Conservation (phyloP, 1,284 basidiomycete genomes). For the Trichosporon sp. region DNA sequence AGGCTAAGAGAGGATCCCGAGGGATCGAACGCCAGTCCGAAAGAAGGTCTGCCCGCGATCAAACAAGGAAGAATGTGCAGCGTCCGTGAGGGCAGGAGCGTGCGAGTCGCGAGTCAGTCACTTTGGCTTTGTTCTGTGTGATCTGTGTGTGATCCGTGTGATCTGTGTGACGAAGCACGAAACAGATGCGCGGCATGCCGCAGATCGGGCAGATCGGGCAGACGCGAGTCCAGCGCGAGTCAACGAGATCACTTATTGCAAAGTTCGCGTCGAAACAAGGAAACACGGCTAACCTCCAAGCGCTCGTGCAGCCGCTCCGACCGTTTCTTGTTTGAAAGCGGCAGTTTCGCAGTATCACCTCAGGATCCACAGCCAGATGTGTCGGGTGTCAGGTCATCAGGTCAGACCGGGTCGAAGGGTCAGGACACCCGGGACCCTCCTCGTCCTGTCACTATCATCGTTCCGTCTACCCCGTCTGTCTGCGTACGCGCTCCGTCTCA, state of each 20-base stretch:
- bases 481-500: too few relatives aligned
- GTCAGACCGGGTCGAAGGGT: too few relatives aligned
- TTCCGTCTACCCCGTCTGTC: too few relatives aligned
- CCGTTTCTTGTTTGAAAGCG: constrained; percentile 14
- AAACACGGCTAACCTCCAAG: neutral
- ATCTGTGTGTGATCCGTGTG: neutral
- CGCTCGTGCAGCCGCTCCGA: neutral
- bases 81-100: neutral
- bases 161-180: constrained; percentile 8
- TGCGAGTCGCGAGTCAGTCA: neutral
- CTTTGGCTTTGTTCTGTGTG: too few relatives aligned
- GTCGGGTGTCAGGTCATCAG: neutral
- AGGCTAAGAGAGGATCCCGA: neutral
- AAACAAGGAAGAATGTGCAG: neutral
- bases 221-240: neutral
- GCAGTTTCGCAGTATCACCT: neutral
- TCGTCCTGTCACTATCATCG: too few relatives aligned
- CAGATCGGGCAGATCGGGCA: neutral
- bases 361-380: neutral
- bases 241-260: neutral
- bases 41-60: too few relatives aligned
- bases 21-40: neutral
- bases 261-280: constrained; percentile 12
- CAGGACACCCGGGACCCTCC: too few relatives aligned
- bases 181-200: constrained; percentile 2